These are phyloP conservation scores for Cutaneotrichosporon spelunceum DNA, from an alignment of 1,284 basidiomycete species.

Conservation along the genomic window DNA sequence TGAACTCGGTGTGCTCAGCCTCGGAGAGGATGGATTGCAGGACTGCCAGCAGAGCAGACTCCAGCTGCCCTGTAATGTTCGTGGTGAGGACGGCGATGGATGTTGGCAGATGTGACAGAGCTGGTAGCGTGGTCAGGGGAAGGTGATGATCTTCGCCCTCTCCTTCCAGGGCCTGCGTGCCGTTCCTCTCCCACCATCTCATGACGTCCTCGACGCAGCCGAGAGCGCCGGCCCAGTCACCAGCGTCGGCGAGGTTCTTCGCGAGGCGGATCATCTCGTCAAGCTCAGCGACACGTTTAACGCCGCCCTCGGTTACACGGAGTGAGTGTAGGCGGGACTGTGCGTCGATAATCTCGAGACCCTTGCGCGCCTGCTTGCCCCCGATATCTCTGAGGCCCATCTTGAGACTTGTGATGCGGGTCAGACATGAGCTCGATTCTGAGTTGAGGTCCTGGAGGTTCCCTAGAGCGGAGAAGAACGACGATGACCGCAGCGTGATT, in stretches of 20 bases:
- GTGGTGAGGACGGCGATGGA: conserved; percentile 64
- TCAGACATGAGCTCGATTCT: conserved; percentile 78
- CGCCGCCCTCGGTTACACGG: conserved; percentile 60
- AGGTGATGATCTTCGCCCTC: conserved; percentile 19
- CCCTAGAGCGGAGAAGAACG: conserved; percentile 93
- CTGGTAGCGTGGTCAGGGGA: conserved; percentile 58
- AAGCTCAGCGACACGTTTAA: conserved; percentile 66
- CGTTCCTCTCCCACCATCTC: conserved; percentile 59
- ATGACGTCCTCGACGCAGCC: conserved; percentile 71
- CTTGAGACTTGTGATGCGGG: conserved; percentile 70
- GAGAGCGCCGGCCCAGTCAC: conserved; percentile 81
- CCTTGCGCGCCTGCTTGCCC: conserved; percentile 69
- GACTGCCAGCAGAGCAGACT: conserved; percentile 68
- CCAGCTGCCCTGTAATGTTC: conserved; percentile 73
- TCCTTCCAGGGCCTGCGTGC: conserved; percentile 5
- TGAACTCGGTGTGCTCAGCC: conserved; percentile 44
- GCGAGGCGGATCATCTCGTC: conserved; percentile 71
- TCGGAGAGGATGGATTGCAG: conserved; percentile 63
- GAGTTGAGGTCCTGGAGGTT: conserved; percentile 89
- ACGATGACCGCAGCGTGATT: conserved; percentile 82
- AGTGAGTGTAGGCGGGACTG: conserved; percentile 65
- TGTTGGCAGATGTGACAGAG: conserved; percentile 67
- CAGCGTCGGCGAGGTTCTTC: conserved; percentile 67
- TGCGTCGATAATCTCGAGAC: conserved; percentile 67
- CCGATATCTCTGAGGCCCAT: conserved; percentile 72